Base-by-base conservation (phyloP, 352 stramenopile species). In the Pythium chondricola region DNA sequence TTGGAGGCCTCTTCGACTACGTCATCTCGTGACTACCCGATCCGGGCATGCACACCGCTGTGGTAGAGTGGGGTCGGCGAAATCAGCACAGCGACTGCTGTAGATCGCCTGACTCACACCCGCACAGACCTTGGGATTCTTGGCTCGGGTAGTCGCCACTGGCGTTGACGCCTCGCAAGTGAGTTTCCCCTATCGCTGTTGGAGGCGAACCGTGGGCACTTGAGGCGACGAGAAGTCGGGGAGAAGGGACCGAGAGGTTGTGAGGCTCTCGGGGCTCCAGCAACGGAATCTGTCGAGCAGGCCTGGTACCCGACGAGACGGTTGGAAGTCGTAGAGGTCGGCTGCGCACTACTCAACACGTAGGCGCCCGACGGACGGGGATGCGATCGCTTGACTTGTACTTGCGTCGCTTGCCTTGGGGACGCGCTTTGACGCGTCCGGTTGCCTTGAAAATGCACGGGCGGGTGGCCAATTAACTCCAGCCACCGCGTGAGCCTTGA, bases 21-120 rank as follows among this genome's bases (percentile, higher is more conserved):
- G 11, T 3, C 9, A 9, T 16, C 26, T 25, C 30, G 24, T 9
- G 26, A 47, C 18, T 14, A 14, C 24, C 26, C 20, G 24, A 24
- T 33, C 41, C 41, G 27, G 41, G 41, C 41, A 47, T 47, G 30
- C 41, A 26, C 41, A 47, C 41, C 41, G 36, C 41, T 47, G 41
- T 47, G 41, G 41, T 47, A 47, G 33, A 40, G 33, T 40, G 33
- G 10, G 6, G 6, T 13, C 20, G 9, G 33, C 9, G n/a, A 20
- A 20, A 7, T 7, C 5, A 7, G 33, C 17, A 39, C 8, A 18
- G 33, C 9, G 33, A 39, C 8, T 18, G n/a, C 33, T 7, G 33
- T 18, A 39, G 7, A 18, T 18, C 8, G n/a, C 31, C 20, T 29
- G n/a, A 7, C 20, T 8, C 20, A 26, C 13, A 31, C 11, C 20